Base-by-base conservation (phyloP, 2,329 filamentous ascomycete genomes). In the Monilinia fructicola region DNA sequence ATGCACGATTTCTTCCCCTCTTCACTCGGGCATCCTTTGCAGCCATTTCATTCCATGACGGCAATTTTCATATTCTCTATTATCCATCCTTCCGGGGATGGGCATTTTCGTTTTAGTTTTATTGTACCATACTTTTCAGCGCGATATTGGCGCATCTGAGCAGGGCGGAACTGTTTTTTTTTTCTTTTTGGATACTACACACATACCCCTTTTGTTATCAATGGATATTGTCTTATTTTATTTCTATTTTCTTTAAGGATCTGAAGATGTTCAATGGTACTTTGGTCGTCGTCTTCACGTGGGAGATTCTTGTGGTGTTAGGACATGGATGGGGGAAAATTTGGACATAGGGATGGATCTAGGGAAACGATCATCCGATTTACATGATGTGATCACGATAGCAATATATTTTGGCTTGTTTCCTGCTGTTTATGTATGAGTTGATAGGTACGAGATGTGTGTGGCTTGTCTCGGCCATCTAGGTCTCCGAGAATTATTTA, bases 301-400 rank as follows among this genome's bases (percentile, higher is more conserved):
- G 28, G 28, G n/a, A 11, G 28, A 12, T 18, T 23, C 35, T 50
- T 31, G 56, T 60, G 56, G 56, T 60, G 58, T 60, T 60, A 4
- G 58, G 58, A 50, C 50, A 38, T 38, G 58, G 42, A 26, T 26
- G 14, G 44, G 31, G n/a, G 23, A 50, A 60, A 18, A 9, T 50
- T 50, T 48, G 44, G 44, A 60, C 44, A 46, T 16, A 23, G 31
- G 44, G 44, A 50, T 23, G 23, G n/a, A 50, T 50, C 44, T 11
- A 18, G 44, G 44, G 1, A 38, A 23, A 18, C 23, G 44, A 60
- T 50, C 16, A 38, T 50, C n/a, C 28, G 21, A 28, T 58, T n/a
- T 44, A 31, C 26, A 60, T 60, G 44, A 60, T 60, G 44, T 60
- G 58, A 60, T 38, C 28, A 60, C 28, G 58, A 48, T 60, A 26